Evolutionary conservation across 345 rosid species (phyloP).

Genomic region (Linum lewisii): DNA sequence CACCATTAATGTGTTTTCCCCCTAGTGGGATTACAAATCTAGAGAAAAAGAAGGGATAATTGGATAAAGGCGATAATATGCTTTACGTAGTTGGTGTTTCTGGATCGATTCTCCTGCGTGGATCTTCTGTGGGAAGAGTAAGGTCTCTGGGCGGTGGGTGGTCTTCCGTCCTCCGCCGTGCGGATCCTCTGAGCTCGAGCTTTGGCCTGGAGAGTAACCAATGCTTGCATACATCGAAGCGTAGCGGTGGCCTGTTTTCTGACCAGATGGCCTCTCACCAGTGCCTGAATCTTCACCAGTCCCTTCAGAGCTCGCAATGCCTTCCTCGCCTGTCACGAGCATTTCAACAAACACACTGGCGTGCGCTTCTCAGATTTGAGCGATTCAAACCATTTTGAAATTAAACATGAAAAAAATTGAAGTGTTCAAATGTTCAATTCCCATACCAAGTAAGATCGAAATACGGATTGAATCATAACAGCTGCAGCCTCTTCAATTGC

Average conservation of each 20-base stretch:
- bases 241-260: conserved; percentile 28
- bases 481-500: conserved; percentile 55
- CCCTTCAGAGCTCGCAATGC: conserved; percentile 64
- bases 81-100: conserved; percentile 32
- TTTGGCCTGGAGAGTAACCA: conserved; percentile 20
- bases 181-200: conserved; percentile 51
- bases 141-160: conserved; percentile 28
- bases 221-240: conserved; percentile 26
- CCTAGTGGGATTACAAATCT: not conserved
- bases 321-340: conserved; percentile 60
- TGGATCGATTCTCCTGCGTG: conserved; percentile 28
- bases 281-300: conserved; percentile 26
- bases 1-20: not conserved
- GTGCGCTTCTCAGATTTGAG: not conserved
- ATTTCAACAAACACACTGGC: not conserved
- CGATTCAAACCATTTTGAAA: not conserved
- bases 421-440: not conserved
- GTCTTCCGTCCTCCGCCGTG: conserved; percentile 36
- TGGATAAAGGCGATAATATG: conserved; percentile 9
- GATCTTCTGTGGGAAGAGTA: conserved; percentile 42
- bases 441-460: conserved; percentile 79
- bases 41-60: no score
- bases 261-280: conserved; percentile 27
- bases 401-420: not conserved
- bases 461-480: conserved; percentile 60